Evolutionary conservation across 2,329 filamentous ascomycete species (phyloP).

Genomic region (Ophidiomyces ophidiicola): DNA sequence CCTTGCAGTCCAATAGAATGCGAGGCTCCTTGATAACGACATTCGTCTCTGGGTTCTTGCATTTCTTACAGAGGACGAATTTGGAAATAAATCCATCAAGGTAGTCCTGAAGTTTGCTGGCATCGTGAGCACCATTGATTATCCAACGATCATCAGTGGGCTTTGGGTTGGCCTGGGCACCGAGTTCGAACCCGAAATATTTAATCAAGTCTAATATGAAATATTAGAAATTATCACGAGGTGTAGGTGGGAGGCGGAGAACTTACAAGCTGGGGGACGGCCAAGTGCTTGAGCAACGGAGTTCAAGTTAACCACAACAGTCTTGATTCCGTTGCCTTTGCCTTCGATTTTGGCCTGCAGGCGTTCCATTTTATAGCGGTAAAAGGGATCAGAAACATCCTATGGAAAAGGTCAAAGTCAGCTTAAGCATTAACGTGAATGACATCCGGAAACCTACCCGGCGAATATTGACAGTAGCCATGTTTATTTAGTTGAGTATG

Average conservation of each 20-base stretch:
- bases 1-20: constrained; percentile 95
- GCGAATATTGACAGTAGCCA: constrained; percentile 97
- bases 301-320: constrained; percentile 89
- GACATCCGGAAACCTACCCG: constrained; percentile 37
- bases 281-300: constrained; percentile 85
- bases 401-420: constrained; percentile 17
- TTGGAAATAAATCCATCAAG: constrained; percentile 97
- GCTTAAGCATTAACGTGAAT: not conserved
- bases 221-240: constrained; percentile 4
- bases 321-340: constrained; percentile 99
- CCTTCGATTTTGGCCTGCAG: constrained; percentile 98
- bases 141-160: constrained; percentile 98
- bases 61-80: constrained; percentile 98
- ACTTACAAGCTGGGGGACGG: constrained; percentile 64
- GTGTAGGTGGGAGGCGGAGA: not conserved
- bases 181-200: constrained; percentile 98
- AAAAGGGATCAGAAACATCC: constrained; percentile 97
- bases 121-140: constrained; percentile 97
- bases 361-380: constrained; percentile 99
- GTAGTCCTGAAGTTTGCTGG: constrained; percentile 90
- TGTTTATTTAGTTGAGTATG: constrained; percentile 45
- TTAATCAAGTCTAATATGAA: constrained; percentile 68
- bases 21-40: constrained; percentile 86
- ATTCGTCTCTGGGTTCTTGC: constrained; percentile 98
- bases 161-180: constrained; percentile 96